phyloP scores from a whole-genome alignment of 1,284 basidiomycete genomes.

The Fistulina hepatica region DNA sequence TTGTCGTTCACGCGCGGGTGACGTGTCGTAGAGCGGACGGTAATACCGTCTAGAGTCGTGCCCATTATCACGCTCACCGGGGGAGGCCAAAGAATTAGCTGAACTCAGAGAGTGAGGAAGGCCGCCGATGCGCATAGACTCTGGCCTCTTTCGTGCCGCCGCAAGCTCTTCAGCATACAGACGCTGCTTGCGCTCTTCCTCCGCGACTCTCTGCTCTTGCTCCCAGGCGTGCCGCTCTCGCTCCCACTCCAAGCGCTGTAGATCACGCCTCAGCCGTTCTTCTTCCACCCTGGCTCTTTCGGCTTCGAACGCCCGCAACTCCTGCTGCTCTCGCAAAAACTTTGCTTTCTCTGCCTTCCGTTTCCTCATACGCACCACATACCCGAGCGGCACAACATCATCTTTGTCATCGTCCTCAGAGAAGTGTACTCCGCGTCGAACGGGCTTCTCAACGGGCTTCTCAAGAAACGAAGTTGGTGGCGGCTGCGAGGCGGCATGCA shows the following conservation, averaged over 20 bases:
- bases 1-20: slow-evolving; percentile 32
- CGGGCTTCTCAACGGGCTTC: slow-evolving; percentile 1
- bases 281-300: slow-evolving; percentile 34
- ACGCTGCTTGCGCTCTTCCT: slow-evolving; percentile 46
- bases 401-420: slow-evolving; percentile 50
- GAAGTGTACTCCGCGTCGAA: slow-evolving; percentile 51
- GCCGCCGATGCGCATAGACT: slow-evolving; percentile 40
- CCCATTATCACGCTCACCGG: slow-evolving; percentile 35
- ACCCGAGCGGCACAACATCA: slow-evolving; percentile 54
- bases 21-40: slow-evolving; percentile 28
- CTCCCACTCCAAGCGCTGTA: slow-evolving; percentile 40
- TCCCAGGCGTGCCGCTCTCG: slow-evolving; percentile 44
- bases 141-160: slow-evolving; percentile 50
- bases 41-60: slow-evolving; percentile 30
- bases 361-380: slow-evolving; percentile 57
- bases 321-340: slow-evolving; percentile 52
- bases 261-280: slow-evolving; percentile 35
- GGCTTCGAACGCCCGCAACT: slow-evolving; percentile 34
- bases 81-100: slow-evolving; percentile 27
- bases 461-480: not conserved
- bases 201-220: slow-evolving; percentile 40
- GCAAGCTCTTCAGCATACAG: slow-evolving; percentile 48
- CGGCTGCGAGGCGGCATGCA: slow-evolving; percentile 4
- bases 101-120: slow-evolving; percentile 23
- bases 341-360: slow-evolving; percentile 59